Evolutionary conservation across 164 flowering plant species (phyloP), one percentile per base, ranked within the genome.

Genomic region (Protea cynaroides): DNA sequence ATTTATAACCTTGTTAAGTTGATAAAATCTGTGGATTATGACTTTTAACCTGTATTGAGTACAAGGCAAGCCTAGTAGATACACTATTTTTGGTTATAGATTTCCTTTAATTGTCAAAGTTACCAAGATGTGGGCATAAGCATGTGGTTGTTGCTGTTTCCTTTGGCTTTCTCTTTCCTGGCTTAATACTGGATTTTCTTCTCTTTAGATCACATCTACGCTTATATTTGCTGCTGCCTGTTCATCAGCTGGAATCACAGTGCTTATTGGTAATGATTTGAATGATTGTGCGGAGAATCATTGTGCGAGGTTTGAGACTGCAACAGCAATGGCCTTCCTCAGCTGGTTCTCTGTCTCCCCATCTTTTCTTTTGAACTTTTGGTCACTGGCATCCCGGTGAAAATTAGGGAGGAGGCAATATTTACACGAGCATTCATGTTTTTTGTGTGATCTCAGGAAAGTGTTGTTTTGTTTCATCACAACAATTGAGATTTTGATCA

Each of bases 291-390:
- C 71, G 3, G 18, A 63, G 50, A 87, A 87, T 76, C 87, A 84
- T 66, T 89, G 96, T 71, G 59, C 72, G 7, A 75, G 74, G 67
- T 87, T 91, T 71, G 86, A 84, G 76, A 74, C 89, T 15, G 89
- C 97, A 22, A 89, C 92, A 7, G 89, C 94, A 3, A 82, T 89
- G 92, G 96, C 97, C 49, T 91, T 87, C 62, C 74, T 91, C 46
- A 83, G 96, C 66, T 89, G 97, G 94, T 84, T 91, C 65, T 71
- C 84, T 2, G 80, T 69, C 9, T 82, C 82, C 12, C 90, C 93
- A 18, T 89, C 96, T 12, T 91, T 86, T 74, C 68, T 91, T 40
- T 55, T 91, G 65, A 91, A 89, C 65, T 89, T 89, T 56, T 89
- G 97, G 97, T 72, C 87, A 2, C 64, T 89, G 65, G 96, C 96